A percentile compares a stretch with the other conserved stretches of the same genome.
Conservation (phyloP, 768 basidiomycete species). For the Clitopilus hobsonii region DNA sequence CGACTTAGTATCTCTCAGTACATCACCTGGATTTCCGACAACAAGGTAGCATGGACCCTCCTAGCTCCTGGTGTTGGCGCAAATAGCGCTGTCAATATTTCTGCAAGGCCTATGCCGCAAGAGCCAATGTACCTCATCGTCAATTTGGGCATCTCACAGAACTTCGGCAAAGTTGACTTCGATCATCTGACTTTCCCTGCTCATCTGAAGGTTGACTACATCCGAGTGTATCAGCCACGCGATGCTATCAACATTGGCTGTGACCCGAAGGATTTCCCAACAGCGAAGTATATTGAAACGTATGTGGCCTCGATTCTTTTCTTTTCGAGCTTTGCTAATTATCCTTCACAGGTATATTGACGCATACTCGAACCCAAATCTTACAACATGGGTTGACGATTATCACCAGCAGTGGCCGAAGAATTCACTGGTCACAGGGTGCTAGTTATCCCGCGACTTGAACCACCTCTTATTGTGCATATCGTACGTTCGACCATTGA, state of each 20-base stretch:
- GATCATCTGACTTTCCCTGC: conserved; percentile 65
- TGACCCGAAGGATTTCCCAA: conserved; percentile 62
- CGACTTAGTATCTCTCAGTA: conserved; percentile 40
- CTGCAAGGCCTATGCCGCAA: conserved; percentile 62
- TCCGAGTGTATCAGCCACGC: conserved; percentile 69
- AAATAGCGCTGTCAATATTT: conserved; percentile 56
- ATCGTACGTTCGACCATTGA: no score
- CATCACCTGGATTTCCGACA: conserved; percentile 79
- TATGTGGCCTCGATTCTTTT: conserved; percentile 29
- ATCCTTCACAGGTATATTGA: conserved; percentile 40
- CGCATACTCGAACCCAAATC: conserved; percentile 68
- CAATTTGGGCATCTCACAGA: conserved; percentile 79
- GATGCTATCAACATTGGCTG: conserved; percentile 69
- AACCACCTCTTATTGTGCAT: no score
- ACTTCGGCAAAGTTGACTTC: conserved; percentile 73
- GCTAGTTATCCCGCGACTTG: conserved; percentile 15
- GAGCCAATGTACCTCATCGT: conserved; percentile 89
- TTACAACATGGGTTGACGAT: conserved; percentile 47
- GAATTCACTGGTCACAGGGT: conserved; percentile 42
- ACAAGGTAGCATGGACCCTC: conserved; percentile 70
- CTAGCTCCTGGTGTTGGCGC: conserved; percentile 62
- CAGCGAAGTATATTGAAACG: conserved; percentile 65
- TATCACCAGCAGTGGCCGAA: conserved; percentile 57
- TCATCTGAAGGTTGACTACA: conserved; percentile 41
- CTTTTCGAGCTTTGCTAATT: not conserved